Base-by-base conservation (phyloP, 805 yeast species). In the Torulaspora microellipsoides region DNA sequence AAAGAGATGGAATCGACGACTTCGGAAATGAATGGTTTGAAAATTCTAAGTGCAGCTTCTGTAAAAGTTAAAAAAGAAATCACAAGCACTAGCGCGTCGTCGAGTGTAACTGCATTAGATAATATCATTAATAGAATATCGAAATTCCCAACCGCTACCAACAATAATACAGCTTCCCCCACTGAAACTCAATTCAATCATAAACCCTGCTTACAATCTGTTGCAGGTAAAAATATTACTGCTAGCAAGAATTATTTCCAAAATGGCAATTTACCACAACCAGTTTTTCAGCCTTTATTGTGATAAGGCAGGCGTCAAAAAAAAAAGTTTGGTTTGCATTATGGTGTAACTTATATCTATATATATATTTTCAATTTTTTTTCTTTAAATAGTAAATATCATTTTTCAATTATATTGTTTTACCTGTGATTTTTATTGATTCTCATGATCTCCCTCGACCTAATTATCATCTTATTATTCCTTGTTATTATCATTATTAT, bases 1-100 rank as follows among this genome's bases (percentile, higher is more conserved):
- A 64, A 57, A 20, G 61, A 58, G 15, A 14, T 45, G 27, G 33
- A 38, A 13, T 34, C 53, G 13, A 29, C n/a, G 17, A 25, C 47
- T 17, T 31, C 45, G 8, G 38, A 40, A n/a, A 27, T 48, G 30
- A 51, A 53, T 47, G 66, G 64, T 1, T 49, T 63, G 29, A 51
- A 47, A 15, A 62, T 62, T 23, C 34, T 62, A 39, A 60, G 65
- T 39, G 54, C 57, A 9, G 65, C 60, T 8, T 61, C 66, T 29
- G 39, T 53, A 25, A 57, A 56, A 32, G 51, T 55, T 8, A 50
- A 52, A 35, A 37, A 40, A 15, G 50, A 47, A 15, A 13, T 30
- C 27, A 35, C 42, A 8, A 13, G 48, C 6, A 37, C 43, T 2
- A 42, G 31, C 5, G 28, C 40, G 11, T 27, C 43, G 15, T 41